Conservation (phyloP, 169 alveolate genomes). For the Plasmodium coatneyi region DNA sequence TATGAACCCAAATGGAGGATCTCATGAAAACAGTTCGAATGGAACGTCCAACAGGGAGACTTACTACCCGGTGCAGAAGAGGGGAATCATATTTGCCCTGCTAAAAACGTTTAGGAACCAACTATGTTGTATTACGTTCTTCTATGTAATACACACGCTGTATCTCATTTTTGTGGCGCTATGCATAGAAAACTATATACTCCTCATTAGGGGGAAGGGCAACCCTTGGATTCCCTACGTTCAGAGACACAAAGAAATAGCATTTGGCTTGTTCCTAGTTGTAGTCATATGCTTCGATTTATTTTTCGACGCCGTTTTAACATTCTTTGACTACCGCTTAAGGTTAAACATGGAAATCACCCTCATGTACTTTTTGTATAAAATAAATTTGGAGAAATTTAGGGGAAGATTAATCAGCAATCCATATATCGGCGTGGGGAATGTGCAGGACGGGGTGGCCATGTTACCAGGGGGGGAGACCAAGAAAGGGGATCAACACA, state of each 20-base stretch:
- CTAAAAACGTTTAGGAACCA: slow-evolving; percentile 5
- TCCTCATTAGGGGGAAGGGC: background rate
- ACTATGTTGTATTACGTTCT: background rate
- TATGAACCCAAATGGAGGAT: background rate
- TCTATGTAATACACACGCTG: slow-evolving; percentile 4
- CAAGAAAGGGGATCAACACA: background rate
- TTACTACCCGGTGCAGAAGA: background rate
- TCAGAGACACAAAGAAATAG: background rate
- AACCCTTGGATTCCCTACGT: background rate
- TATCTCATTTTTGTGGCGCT: slow-evolving; percentile 26
- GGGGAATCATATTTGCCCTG: slow-evolving; percentile 4
- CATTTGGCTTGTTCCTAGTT: slow-evolving; percentile 1
- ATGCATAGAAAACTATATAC: slow-evolving; percentile 34
- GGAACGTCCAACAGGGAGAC: background rate
- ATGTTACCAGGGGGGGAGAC: background rate
- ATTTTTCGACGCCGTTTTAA: slow-evolving; percentile 17
- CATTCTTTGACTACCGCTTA: background rate
- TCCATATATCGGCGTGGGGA: background rate
- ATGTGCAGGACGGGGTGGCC: background rate
- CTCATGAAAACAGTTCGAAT: background rate
- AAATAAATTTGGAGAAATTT: slow-evolving; percentile 1
- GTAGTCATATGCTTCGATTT: background rate
- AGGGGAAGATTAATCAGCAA: background rate
- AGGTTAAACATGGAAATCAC: slow-evolving; percentile 37
- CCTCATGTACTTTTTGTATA: slow-evolving; percentile 28